Evolutionary conservation across 2,329 filamentous ascomycete genomes (phyloP).

Genomic region (Incumbomyces delicatus): DNA sequence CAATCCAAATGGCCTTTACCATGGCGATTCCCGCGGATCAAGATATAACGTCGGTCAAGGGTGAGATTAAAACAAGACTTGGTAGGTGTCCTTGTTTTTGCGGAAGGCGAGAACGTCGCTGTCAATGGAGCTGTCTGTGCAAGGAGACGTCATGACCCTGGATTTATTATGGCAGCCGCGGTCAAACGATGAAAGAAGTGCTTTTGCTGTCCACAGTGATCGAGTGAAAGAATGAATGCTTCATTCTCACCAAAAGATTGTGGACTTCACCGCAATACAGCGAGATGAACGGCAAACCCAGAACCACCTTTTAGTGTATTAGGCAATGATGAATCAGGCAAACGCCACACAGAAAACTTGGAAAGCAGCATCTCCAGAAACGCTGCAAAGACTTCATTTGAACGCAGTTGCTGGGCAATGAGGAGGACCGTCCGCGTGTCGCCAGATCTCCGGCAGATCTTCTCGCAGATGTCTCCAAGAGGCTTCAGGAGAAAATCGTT

Average conservation of each 20-base stretch:
- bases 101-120: too few relatives aligned
- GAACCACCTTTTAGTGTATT: constrained; percentile 50
- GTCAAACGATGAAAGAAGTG: too few relatives aligned
- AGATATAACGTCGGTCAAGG: neutral
- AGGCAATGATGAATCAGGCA: constrained; percentile 55
- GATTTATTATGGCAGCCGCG: too few relatives aligned
- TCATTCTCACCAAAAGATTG: too few relatives aligned
- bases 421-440: constrained; percentile 57
- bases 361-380: constrained; percentile 64
- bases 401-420: constrained; percentile 79
- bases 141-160: too few relatives aligned
- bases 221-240: too few relatives aligned
- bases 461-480: constrained; percentile 70
- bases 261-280: constrained; percentile 41
- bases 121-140: too few relatives aligned
- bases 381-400: constrained; percentile 70
- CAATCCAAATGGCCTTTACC: neutral
- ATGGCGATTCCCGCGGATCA: neutral
- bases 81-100: neutral
- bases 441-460: constrained; percentile 56
- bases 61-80: neutral
- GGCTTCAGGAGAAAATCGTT: constrained; percentile 78
- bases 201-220: too few relatives aligned
- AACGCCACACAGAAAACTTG: constrained; percentile 64
- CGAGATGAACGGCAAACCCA: constrained; percentile 77